Base-by-base conservation (phyloP, 164 flowering plant species). In the Chimonanthus praecox region DNA sequence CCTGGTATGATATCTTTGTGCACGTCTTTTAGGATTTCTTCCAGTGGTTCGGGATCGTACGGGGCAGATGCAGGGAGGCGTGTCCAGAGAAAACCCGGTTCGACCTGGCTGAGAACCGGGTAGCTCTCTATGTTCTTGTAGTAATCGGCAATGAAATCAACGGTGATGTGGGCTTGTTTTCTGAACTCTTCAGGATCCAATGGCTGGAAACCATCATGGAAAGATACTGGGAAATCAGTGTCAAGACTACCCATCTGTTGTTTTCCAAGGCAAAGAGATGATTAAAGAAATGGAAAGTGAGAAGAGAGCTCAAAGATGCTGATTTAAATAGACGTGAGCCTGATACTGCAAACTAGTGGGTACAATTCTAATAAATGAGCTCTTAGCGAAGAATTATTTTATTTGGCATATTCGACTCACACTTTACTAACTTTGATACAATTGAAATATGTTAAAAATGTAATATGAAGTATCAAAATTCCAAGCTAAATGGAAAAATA, bases 131-230 rank as follows among this genome's bases (percentile, higher is more conserved):
- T 79, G 47, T 68, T 80, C 8, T 75, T 69, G 84, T 87, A 87
- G 80, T 88, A 88, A 16, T 54, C 60, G 11, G 60, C 60, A 54
- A 54, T 54, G 60, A 54, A 54, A 16, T 54, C 60, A 5, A 86
- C 84, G 77, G 85, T 77, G 33, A 70, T 73, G 60, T 88, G 88
- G 44, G 88, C 88, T 64, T 78, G 84, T 58, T 70, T 72, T 2
- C 86, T 72, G 70, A 88, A 84, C 13, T 86, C 86, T 71, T 88
- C 86, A 0, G 81, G 82, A 58, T 88, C 87, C 47, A 88, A 73
- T 2, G 89, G 87, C 47, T 73, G 79, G 71, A 84, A 84, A 4
- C 71, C 78, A 11, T 18, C 18, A 11, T 54, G 18, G n/a, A 75
- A 62, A 47, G 7, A 43, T 58, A 54, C 74, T 43, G 75, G 83